phyloP scores from a whole-genome alignment of 1,284 basidiomycete genomes.

The Ceratobasidium sp. region DNA sequence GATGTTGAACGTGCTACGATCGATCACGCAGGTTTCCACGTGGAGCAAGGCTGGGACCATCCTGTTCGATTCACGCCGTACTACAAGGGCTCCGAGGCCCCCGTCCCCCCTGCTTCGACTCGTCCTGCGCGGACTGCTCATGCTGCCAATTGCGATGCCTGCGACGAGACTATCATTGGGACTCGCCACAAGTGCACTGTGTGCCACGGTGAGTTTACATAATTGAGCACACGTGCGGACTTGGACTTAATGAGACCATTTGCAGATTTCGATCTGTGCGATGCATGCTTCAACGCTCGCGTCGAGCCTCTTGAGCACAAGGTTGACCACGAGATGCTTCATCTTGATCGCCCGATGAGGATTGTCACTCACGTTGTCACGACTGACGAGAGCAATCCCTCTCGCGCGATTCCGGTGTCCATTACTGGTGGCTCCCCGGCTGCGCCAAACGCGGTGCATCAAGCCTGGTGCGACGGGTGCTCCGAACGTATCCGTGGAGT shows the following conservation, averaged over 20 bases:
- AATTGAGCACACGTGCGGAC: background rate
- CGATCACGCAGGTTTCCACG: conserved; percentile 36
- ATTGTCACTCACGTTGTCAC: conserved; percentile 21
- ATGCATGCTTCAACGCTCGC: conserved; percentile 24
- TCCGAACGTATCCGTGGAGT: conserved; percentile 67
- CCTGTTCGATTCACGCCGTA: conserved; percentile 41
- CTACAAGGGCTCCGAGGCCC: conserved; percentile 13
- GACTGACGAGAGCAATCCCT: conserved; percentile 8
- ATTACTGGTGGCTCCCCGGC: conserved; percentile 23
- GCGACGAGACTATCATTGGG: conserved; percentile 50
- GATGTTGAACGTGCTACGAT: conserved; percentile 32
- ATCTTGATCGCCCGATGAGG: conserved; percentile 36
- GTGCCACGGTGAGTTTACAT: conserved; percentile 48
- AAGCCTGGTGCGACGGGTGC: conserved; percentile 71
- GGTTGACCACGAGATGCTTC: conserved; percentile 40
- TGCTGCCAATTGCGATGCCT: conserved; percentile 53
- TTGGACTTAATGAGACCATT: background rate
- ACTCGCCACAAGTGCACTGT: conserved; percentile 53
- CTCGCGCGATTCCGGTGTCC: conserved; percentile 18
- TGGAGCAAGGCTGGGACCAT: conserved; percentile 28
- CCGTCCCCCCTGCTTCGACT: conserved; percentile 11
- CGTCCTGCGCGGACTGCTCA: conserved; percentile 29
- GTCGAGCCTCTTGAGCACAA: conserved; percentile 39
- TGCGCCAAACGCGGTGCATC: conserved; percentile 53
- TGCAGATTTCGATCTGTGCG: conserved; percentile 41